Evolutionary conservation across 2,329 filamentous ascomycete genomes (phyloP), one percentile per base, ranked within the genome.

Genomic region (Akanthomyces muscarius): DNA sequence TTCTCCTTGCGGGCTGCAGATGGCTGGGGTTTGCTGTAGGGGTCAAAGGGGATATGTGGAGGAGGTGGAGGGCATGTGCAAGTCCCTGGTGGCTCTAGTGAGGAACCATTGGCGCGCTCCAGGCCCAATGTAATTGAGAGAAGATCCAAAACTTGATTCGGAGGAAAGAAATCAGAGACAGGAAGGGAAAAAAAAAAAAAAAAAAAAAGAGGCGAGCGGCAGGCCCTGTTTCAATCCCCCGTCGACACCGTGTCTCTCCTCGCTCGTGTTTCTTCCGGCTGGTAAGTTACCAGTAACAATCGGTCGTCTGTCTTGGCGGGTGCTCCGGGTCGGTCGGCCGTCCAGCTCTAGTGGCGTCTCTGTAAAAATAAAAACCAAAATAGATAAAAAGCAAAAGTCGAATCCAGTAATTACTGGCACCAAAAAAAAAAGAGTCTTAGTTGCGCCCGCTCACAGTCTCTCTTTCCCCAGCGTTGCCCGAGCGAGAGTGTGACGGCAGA

Each of bases 61-160:
- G 47, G 47, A 48, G 36, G 45, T 41, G 48, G 57, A 58, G 55
- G 45, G 45, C 30, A 59, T 58, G 55, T 48, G 55, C 55, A 16
- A 48, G 44, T 48, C 44, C 44, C 55, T 50, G 14, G 30, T 50
- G 44, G 14, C 23, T 33, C 54, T 59, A 59, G 45, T 59, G 56
- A 59, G 56, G 56, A 59, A 59, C 44, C 56, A 59, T 59, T 59
- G 56, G 45, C 56, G 56, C 28, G 56, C 56, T 41, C 45, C 44
- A 50, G 42, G 28, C 55, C 55, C 6, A 28, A 48, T 33, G 8
- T 18, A 41, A 6, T 51, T 14, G 5, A 28, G 18, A 30, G 14
- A 33, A 33, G 14, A 41, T 41, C 14, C 33, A 10, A 7, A 38
- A 38, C 38, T 41, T 41, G 38, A 16, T 41, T 30, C 28, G 25